Evolutionary conservation across 129 eudicot genomes (phyloP), one percentile per base, ranked within the genome.

Genomic region (Chrysanthemum seticuspe): DNA sequence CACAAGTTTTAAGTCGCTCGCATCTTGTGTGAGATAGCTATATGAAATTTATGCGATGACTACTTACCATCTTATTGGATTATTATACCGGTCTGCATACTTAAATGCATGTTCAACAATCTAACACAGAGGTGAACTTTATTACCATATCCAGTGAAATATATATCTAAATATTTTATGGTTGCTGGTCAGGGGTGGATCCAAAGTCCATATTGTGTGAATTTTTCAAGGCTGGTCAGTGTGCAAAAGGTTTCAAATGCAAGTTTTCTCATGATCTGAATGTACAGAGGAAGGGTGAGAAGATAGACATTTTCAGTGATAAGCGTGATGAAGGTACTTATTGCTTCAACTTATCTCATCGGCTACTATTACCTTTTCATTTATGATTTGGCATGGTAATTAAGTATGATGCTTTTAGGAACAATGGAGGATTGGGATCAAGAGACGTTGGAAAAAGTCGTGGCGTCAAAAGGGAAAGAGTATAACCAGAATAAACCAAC

Each of bases 341-440:
- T 70, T 61, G 27, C 13, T 56, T 62, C 59, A 48, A 13, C 67
- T 56, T 8, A 21, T 25, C 10, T n/a, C 58, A 58, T 79, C 48
- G 25, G 23, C 59, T 66, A 12, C 40, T 44, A 10, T 9, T 73
- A 40, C 6, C 54, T 65, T 36, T 53, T 25, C n/a, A 0, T 40
- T 3, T 25, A 21, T 60, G 52, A 66, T 56, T 21, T 13, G 36
- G 21, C 10, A 54, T 71, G 2, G 65, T 68, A 27, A 12, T 13
- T 61, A 47, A 23, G 7, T 23, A 67, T 14, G 12, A 12, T 68
- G 76, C 50, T 18, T 9, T 54, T 77, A 83, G 91, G 83, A 14
- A 86, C 88, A 10, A 83, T 83, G 91, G 91, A 86, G 81, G 91
- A 86, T 13, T 86, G 91, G 91, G 91, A 86, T 76, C 91, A 83